phyloP scores from a whole-genome alignment of 805 yeast species.

The Saccharomycopsis fibuligera region DNA sequence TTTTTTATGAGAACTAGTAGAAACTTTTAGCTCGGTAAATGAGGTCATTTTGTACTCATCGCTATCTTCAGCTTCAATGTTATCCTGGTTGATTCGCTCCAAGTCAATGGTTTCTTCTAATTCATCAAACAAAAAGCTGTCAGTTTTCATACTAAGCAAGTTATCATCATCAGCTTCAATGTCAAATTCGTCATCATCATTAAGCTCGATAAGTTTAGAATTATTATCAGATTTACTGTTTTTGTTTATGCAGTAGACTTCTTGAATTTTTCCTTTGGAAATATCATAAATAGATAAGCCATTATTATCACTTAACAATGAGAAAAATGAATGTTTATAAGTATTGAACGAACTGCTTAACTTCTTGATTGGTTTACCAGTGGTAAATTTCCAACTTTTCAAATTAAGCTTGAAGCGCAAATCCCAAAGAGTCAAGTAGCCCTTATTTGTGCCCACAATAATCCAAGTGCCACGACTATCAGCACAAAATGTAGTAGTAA shows the following conservation, averaged over 20 bases:
- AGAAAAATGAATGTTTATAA: slow-evolving; percentile 13
- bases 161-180: neutral
- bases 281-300: slow-evolving; percentile 37
- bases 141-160: neutral
- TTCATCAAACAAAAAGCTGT: slow-evolving; percentile 11
- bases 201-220: neutral
- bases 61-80: neutral
- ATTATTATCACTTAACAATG: slow-evolving; percentile 17
- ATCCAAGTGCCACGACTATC: slow-evolving; percentile 56
- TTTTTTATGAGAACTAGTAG: slow-evolving; percentile 13
- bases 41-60: neutral
- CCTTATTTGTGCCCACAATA: slow-evolving; percentile 67
- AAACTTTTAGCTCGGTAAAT: slow-evolving; percentile 11
- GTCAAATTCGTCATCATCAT: neutral
- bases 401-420: slow-evolving; percentile 56
- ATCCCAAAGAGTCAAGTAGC: slow-evolving; percentile 79
- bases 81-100: neutral
- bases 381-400: slow-evolving; percentile 55
- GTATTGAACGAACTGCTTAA: slow-evolving; percentile 28
- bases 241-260: slow-evolving; percentile 8
- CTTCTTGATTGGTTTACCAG: slow-evolving; percentile 42
- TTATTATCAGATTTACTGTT: neutral
- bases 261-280: slow-evolving; percentile 32
- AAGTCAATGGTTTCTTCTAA: slow-evolving; percentile 1
- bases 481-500: slow-evolving; percentile 51